Base-by-base conservation (phyloP, 2,329 filamentous ascomycete species). In the Penicillium sp. region DNA sequence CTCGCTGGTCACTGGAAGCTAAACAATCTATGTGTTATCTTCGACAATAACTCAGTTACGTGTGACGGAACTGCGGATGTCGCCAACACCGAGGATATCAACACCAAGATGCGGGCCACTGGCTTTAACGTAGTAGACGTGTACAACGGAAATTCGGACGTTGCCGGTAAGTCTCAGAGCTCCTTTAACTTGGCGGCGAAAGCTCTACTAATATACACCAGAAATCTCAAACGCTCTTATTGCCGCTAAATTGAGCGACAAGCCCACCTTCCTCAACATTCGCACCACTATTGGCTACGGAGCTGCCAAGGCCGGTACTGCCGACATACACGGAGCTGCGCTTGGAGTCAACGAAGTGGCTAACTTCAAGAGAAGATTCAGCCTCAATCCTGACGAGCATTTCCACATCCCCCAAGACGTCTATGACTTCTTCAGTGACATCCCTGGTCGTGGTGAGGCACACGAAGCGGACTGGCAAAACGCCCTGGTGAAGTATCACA, bases 21-120 rank as follows among this genome's bases (percentile, higher is more conserved):
- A 9, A 78, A 81, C 70, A 85, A 85, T 65, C 72, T 86, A 0
- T 78, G 78, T 7, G 71, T 85, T 23, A 79, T 84, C 41, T 85
- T 85, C 60, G 83, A 85, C 61, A 84, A 85, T 69, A 85, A 85
- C 66, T 78, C 82, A 62, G 73, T 85, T 45, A 84, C 82, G 2
- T 85, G 82, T 61, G 83, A 85, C 59, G 83, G 83, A 9, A 77
- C 77, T 2, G 76, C 84, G 1, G 82, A 85, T 65, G 72, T 78
- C 43, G 77, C 77, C 5, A 83, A 82, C 58, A 81, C 77, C 0
- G 82, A 85, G 61, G 81, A 85, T 45, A 72, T 83, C 61, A 83
- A 86, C 55, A 70, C 75, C 4, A 86, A 85, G 70, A 85, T 86
- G 82, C 70, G 75, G 10, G 82, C 83, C 23, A 81, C 77, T 44